phyloP scores from a whole-genome alignment of 345 rosid genomes.

The Brassica incana region DNA sequence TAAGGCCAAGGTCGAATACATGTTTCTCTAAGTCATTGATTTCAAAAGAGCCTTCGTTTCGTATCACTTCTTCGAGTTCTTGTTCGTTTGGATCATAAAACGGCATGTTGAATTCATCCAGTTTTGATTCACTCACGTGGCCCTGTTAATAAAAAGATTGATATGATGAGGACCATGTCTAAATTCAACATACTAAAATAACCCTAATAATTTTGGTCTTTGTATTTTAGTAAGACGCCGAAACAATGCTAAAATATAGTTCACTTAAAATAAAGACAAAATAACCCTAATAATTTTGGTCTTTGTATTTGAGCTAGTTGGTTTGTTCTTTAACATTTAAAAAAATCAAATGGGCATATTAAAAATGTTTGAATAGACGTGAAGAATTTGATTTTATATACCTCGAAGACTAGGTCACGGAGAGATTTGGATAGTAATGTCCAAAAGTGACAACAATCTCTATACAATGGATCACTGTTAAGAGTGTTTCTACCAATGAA shows the following conservation, averaged over 20 bases:
- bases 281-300: no score
- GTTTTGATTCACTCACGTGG: constrained; percentile 37
- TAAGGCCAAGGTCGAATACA: constrained; percentile 24
- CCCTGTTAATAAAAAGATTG: constrained; percentile 38
- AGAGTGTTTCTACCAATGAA: constrained; percentile 38
- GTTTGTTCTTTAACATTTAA: neutral
- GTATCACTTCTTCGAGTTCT: constrained; percentile 38
- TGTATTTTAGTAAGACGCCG: neutral
- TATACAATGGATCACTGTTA: constrained; percentile 18
- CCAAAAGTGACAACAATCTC: constrained; percentile 40
- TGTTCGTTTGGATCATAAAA: constrained; percentile 36
- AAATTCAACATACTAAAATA: neutral
- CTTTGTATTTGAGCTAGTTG: neutral
- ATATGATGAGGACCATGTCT: neutral
- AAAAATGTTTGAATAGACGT: neutral
- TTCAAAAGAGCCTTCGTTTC: constrained; percentile 44
- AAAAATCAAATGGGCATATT: neutral
- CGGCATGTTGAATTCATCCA: constrained; percentile 48
- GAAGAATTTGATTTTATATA: neutral
- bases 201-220: neutral
- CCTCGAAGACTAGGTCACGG: neutral
- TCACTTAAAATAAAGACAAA: neutral
- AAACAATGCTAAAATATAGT: neutral
- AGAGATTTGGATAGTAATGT: constrained; percentile 31
- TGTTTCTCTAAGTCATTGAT: constrained; percentile 34